Evolutionary conservation across 768 basidiomycete genomes (phyloP).

Genomic region (Neoboletus brunneissimus): DNA sequence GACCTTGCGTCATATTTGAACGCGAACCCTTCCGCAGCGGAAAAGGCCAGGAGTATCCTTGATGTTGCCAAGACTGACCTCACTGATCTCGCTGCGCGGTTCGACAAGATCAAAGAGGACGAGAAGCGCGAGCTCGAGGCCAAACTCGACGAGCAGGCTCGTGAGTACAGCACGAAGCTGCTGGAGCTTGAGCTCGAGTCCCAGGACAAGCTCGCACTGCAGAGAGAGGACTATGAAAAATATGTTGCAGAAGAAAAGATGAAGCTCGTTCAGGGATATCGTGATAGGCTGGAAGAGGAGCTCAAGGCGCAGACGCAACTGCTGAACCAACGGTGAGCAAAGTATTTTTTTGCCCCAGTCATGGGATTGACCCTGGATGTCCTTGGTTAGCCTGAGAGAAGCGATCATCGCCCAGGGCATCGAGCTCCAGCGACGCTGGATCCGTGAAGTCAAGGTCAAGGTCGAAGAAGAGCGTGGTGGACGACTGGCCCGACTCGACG

Average conservation of each 20-base stretch:
- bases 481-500: constrained; percentile 90
- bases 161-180: constrained; percentile 78
- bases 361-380: background rate
- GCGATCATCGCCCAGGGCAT: constrained; percentile 96
- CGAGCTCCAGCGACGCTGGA: constrained; percentile 95
- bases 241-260: constrained; percentile 76
- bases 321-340: constrained; percentile 87
- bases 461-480: constrained; percentile 97
- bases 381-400: constrained; percentile 81
- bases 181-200: constrained; percentile 82
- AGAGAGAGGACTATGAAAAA: constrained; percentile 83
- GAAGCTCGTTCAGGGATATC: constrained; percentile 72
- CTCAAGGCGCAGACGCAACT: constrained; percentile 85
- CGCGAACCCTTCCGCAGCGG: constrained; percentile 62
- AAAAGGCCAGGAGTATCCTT: constrained; percentile 71
- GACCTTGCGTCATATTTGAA: constrained; percentile 82
- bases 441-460: constrained; percentile 91
- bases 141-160: constrained; percentile 75
- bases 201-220: constrained; percentile 78
- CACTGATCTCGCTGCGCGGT: constrained; percentile 67
- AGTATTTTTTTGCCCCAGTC: background rate
- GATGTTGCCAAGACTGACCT: constrained; percentile 81
- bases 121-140: constrained; percentile 67
- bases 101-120: constrained; percentile 76
- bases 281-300: constrained; percentile 82